Evolutionary conservation across 345 rosid species (phyloP).

Genomic region (Eucalyptus microcorys): DNA sequence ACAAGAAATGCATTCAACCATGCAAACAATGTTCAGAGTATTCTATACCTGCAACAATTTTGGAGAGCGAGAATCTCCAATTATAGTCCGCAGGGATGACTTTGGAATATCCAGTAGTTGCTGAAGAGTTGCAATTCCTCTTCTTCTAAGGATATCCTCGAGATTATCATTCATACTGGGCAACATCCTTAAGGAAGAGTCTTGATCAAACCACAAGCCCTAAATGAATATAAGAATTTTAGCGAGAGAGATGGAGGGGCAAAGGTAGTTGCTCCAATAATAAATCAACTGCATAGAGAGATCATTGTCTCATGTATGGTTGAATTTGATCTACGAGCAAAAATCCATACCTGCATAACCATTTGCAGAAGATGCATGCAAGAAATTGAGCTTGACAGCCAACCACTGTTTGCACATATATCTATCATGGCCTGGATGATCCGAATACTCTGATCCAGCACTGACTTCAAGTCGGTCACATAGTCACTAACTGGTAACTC

Average conservation of each 20-base stretch:
- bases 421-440: conserved; percentile 98
- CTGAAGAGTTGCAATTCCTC: conserved; percentile 52
- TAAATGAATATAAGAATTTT: conserved; percentile 1
- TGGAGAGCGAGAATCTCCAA: conserved; percentile 38
- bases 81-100: conserved; percentile 36
- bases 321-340: not conserved
- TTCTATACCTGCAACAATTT: conserved; percentile 55
- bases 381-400: conserved; percentile 83
- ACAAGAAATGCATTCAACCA: not conserved
- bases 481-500: conserved; percentile 91
- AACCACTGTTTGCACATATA: conserved; percentile 95
- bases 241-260: not conserved
- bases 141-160: conserved; percentile 18
- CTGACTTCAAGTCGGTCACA: conserved; percentile 87
- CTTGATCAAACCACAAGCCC: conserved; percentile 88
- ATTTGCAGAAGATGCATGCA: conserved; percentile 98
- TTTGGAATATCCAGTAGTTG: conserved; percentile 64
- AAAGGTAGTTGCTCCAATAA: not conserved
- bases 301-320: not conserved
- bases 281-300: not conserved
- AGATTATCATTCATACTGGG: conserved; percentile 82
- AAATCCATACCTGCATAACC: conserved; percentile 82
- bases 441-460: conserved; percentile 95
- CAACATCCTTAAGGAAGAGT: conserved; percentile 77
- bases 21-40: not conserved